Conservation (phyloP, 192 early-diverging fungal species). For the Backusella australiensis region DNA sequence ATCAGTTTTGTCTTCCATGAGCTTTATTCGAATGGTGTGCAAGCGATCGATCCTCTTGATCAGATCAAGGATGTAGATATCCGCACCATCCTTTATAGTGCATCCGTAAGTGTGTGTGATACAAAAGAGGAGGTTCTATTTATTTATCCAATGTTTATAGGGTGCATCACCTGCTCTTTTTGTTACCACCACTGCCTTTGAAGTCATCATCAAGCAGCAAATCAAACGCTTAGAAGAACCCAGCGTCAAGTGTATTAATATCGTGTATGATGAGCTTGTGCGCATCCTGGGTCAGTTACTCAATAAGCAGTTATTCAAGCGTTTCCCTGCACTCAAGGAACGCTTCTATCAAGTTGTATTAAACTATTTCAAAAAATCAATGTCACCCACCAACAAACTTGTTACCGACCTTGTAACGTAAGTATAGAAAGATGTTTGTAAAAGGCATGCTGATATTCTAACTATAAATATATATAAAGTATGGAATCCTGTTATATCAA, state of each 20-base stretch:
- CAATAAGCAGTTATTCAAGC: conserved; percentile 90
- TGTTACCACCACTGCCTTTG: conserved; percentile 97
- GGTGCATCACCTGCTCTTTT: conserved; percentile 97
- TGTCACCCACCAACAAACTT: conserved; percentile 92
- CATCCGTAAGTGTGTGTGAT: conserved; percentile 56
- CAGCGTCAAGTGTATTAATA: conserved; percentile 88
- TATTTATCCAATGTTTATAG: conserved; percentile 22
- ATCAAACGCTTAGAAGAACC: conserved; percentile 98
- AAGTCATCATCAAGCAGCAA: conserved; percentile 98
- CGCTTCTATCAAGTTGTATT: conserved; percentile 93
- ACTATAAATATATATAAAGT: conserved; percentile 24
- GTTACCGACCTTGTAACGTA: conserved; percentile 88
- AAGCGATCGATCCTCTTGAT: conserved; percentile 96
- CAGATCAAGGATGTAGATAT: conserved; percentile 99
- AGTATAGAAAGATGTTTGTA: conserved; percentile 11
- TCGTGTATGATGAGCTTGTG: conserved; percentile 98
- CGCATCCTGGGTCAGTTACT: conserved; percentile 92
- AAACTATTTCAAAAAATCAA: conserved; percentile 88
- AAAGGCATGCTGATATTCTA: too few species aligned
- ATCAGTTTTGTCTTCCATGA: conserved; percentile 99
- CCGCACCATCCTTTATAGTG: conserved; percentile 97
- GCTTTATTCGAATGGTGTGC: conserved; percentile 88
- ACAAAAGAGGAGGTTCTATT: not conserved
- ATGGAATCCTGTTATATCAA: conserved; percentile 98
- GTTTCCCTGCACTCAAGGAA: conserved; percentile 94